Evolutionary conservation across 1,284 basidiomycete species (phyloP).

Genomic region (Abortiporus biennis): DNA sequence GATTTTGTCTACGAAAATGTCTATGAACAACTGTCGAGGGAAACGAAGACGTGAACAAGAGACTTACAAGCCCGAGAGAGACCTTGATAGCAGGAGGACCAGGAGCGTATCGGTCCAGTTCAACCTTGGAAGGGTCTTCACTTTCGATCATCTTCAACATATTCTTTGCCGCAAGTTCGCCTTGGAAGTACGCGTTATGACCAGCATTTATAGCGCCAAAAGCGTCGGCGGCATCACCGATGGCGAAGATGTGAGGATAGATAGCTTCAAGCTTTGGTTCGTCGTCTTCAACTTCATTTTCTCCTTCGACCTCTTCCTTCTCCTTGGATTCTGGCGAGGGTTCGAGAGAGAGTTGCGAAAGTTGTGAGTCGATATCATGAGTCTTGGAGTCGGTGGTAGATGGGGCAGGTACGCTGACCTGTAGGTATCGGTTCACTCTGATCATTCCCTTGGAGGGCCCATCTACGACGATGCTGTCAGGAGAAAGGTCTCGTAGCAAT

Average conservation of each 20-base stretch:
- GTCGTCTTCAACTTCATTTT: constrained; percentile 12
- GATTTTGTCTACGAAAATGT: constrained; percentile 27
- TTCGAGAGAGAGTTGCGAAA: background rate
- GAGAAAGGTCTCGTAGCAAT: constrained; percentile 45
- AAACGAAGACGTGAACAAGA: background rate
- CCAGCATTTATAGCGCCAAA: constrained; percentile 69
- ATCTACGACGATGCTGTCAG: constrained; percentile 40
- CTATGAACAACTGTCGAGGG: constrained; percentile 3
- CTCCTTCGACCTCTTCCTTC: constrained; percentile 13
- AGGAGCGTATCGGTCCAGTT: constrained; percentile 51
- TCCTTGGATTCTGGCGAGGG: constrained; percentile 22
- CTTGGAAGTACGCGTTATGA: constrained; percentile 63
- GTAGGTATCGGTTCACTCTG: constrained; percentile 55
- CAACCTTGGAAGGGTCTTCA: constrained; percentile 1
- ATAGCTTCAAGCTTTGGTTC: constrained; percentile 24
- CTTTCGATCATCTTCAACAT: constrained; percentile 38
- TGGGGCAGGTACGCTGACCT: constrained; percentile 34
- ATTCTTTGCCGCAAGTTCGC: constrained; percentile 48
- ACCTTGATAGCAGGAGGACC: constrained; percentile 64
- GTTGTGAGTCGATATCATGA: background rate
- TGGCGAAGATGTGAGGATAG: constrained; percentile 57
- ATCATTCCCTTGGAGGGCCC: constrained; percentile 37
- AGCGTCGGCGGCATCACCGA: constrained; percentile 67
- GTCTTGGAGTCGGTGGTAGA: constrained; percentile 10
- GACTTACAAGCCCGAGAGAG: constrained; percentile 48